These are phyloP conservation scores for Camelina hispida DNA, from an alignment of 345 rosid species.

Conservation along the genomic window DNA sequence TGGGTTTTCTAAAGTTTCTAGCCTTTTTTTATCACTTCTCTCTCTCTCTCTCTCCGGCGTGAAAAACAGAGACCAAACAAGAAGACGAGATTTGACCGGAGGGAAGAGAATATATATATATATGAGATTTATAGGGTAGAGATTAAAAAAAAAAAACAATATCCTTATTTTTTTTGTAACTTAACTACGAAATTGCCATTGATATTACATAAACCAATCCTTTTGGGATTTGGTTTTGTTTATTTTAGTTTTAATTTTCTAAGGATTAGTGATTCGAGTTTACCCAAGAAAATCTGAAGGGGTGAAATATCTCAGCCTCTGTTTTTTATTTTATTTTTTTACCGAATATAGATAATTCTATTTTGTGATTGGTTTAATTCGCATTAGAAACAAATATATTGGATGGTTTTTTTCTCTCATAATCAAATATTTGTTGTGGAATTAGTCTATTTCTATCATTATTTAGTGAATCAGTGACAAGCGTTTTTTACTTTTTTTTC, in stretches of 20 bases:
- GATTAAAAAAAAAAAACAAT: neutral
- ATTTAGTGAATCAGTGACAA: neutral
- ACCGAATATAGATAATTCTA: neutral
- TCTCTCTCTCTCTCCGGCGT: constrained; percentile 34
- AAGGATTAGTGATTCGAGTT: constrained; percentile 6
- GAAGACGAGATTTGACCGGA: constrained; percentile 42
- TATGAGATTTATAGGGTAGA: constrained; percentile 10
- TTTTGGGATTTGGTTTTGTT: constrained; percentile 9
- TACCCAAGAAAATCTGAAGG: neutral
- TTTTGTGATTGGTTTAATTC: constrained; percentile 11
- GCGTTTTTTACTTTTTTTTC: neutral
- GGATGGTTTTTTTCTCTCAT: no score
- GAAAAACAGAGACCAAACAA: constrained; percentile 39
- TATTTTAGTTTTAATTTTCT: neutral
- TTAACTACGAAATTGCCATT: constrained; percentile 38
- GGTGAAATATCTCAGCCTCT: constrained; percentile 16
- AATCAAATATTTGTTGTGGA: neutral
- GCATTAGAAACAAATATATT: neutral
- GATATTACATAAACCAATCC: constrained; percentile 24
- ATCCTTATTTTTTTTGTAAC: no score
- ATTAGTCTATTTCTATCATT: neutral
- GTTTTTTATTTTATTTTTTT: neutral
- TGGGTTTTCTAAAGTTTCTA: constrained; percentile 16
- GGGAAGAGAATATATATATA: constrained; percentile 1
- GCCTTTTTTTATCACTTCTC: constrained; percentile 14